Conservation (phyloP, 768 basidiomycete genomes). For the Leccinum ochraceum region DNA sequence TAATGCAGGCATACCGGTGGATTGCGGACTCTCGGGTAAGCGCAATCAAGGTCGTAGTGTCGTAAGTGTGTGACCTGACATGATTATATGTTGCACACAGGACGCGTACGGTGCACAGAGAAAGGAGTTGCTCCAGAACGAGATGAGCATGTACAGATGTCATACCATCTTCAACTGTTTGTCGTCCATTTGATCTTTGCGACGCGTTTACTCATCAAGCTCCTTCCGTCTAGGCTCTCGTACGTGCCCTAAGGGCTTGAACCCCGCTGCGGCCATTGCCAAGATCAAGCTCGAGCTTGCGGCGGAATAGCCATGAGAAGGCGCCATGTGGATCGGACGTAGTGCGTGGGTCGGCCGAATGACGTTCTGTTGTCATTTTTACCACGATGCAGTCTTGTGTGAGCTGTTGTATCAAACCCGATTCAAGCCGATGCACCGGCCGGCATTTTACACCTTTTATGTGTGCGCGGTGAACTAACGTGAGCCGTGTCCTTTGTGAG, state of each 20-base stretch:
- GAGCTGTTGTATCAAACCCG: neutral
- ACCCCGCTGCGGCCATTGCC: conserved; percentile 89
- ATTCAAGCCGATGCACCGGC: neutral
- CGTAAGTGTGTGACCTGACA: neutral
- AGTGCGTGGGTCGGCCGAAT: conserved; percentile 3
- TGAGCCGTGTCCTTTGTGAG: neutral
- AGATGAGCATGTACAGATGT: conserved; percentile 95
- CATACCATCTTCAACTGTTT: conserved; percentile 98
- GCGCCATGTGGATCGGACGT: neutral
- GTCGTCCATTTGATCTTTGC: conserved; percentile 19
- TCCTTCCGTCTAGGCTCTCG: conserved; percentile 58
- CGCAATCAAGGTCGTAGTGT: conserved; percentile 45
- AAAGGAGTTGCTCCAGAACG: conserved; percentile 92
- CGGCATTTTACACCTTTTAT: neutral
- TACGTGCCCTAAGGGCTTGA: conserved; percentile 97
- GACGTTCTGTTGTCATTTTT: neutral
- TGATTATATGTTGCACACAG: conserved; percentile 34
- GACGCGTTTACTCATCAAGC: neutral
- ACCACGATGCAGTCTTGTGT: neutral
- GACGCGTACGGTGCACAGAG: conserved; percentile 78
- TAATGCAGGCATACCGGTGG: conserved; percentile 98
- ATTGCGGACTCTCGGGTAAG: conserved; percentile 93
- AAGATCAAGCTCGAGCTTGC: conserved; percentile 93
- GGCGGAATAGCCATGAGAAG: conserved; percentile 47
- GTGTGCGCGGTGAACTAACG: neutral